These are phyloP conservation scores for Protomyces gravidus DNA, from an alignment of 1,139 yeast genomes.

Conservation along the genomic window DNA sequence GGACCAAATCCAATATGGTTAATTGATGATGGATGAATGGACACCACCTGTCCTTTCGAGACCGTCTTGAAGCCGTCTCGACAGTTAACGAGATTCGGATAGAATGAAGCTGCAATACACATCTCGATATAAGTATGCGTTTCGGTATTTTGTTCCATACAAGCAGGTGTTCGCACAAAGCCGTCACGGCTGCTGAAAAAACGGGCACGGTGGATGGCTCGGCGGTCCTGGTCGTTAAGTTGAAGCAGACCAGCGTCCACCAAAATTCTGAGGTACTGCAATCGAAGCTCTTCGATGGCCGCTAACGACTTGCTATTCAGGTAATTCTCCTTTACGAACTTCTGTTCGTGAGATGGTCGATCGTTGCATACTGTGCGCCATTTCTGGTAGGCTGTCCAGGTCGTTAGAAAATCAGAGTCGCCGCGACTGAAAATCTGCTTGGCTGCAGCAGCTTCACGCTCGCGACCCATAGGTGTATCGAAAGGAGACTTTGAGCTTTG, in stretches of 20 bases:
- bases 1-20: neutral
- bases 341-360: slow-evolving; percentile 17
- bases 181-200: slow-evolving; percentile 22
- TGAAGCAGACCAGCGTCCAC: slow-evolving; percentile 20
- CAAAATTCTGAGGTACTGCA: slow-evolving; percentile 24
- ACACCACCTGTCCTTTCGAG: slow-evolving; percentile 17
- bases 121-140: slow-evolving; percentile 6
- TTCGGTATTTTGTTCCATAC: slow-evolving; percentile 3
- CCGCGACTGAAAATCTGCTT: slow-evolving; percentile 25
- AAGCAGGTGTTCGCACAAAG: slow-evolving; percentile 19
- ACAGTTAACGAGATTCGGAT: slow-evolving; percentile 27
- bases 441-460: slow-evolving; percentile 26
- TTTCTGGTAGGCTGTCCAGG: slow-evolving; percentile 28
- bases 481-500: slow-evolving; percentile 31
- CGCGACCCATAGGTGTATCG: slow-evolving; percentile 29
- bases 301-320: slow-evolving; percentile 10
- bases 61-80: slow-evolving; percentile 19
- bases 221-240: slow-evolving; percentile 5
- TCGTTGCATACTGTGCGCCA: slow-evolving; percentile 28
- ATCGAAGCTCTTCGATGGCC: slow-evolving; percentile 21
- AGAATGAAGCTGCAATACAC: slow-evolving; percentile 25
- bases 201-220: slow-evolving; percentile 11
- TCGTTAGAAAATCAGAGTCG: slow-evolving; percentile 26
- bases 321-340: slow-evolving; percentile 15
- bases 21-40: slow-evolving; percentile 20